Percentiles rank a stretch among this genome's conserved stretches.
Conservation (phyloP, 2,329 filamentous ascomycete species). For the Ilyonectria sp. region DNA sequence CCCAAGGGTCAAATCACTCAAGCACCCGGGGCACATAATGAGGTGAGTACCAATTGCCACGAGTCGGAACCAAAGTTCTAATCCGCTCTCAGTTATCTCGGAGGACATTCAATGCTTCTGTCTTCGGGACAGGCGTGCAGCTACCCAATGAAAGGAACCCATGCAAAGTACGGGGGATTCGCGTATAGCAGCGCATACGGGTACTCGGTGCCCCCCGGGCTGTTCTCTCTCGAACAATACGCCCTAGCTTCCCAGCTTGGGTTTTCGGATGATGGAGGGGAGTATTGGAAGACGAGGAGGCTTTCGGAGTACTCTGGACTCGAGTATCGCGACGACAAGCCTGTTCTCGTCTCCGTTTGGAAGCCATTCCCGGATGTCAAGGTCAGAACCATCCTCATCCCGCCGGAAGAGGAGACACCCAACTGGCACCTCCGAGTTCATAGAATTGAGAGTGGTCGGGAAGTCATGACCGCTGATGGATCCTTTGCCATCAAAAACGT, state of each 20-base stretch:
- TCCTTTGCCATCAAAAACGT: constrained; percentile 78
- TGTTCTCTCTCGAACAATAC: constrained; percentile 83
- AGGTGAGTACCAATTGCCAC: constrained; percentile 53
- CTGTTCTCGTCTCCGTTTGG: constrained; percentile 79
- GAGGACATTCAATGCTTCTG: constrained; percentile 83
- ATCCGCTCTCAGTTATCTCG: constrained; percentile 66
- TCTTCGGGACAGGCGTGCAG: constrained; percentile 86
- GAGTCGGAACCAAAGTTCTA: background rate
- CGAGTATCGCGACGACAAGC: constrained; percentile 66
- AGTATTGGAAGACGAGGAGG: constrained; percentile 84
- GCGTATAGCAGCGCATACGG: constrained; percentile 83
- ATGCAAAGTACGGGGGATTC: constrained; percentile 86
- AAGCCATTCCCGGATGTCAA: constrained; percentile 79
- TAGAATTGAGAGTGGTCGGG: constrained; percentile 70
- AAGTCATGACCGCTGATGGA: constrained; percentile 81
- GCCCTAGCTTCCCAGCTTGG: constrained; percentile 83
- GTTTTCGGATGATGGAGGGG: constrained; percentile 82
- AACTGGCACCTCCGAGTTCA: constrained; percentile 82
- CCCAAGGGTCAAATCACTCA: constrained; percentile 72
- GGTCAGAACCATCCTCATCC: constrained; percentile 76
- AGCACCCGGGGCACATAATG: constrained; percentile 81
- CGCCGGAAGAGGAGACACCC: constrained; percentile 69
- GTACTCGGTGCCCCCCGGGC: constrained; percentile 83
- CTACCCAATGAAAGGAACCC: constrained; percentile 85
- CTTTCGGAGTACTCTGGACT: constrained; percentile 76